Base-by-base conservation (phyloP, 2,329 filamentous ascomycete genomes). In the Alternaria sp. region DNA sequence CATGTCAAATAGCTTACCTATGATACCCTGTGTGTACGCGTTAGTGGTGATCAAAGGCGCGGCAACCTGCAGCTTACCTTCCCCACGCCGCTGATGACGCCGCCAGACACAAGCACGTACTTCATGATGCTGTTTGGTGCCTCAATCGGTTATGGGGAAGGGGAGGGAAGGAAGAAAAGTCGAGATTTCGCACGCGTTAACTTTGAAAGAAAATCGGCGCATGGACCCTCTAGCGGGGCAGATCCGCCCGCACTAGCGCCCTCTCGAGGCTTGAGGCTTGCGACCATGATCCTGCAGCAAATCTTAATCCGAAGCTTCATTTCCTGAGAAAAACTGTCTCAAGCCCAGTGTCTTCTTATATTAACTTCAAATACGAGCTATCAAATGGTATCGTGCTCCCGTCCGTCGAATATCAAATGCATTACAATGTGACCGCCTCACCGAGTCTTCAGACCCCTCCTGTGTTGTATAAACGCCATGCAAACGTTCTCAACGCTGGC, bases 31-130 rank as follows among this genome's bases (percentile, higher is more conserved):
- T 61, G 63, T 64, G 57, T 64, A 62, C 57, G 43, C 32, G 67
- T 75, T 72, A 75, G 74, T 75, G 43, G 62, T 54, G 40, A 59
- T 65, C 57, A 66, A 64, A 64, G 59, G 59, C 51, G 57, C 64
- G 28, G 30, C 59, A 44, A 55, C 57, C 55, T 55, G 60, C 65
- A 40, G 80, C 84, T 83, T 81, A 91, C 77, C 77, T 79, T 79
- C 75, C 77, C 77, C 75, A 79, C 77, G 69, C 77, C 77, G 72
- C 75, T 78, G 68, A 78, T 79, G 59, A 79, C 77, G 67, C 90
- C 91, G 86, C 91, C 91, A 72, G 90, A 92, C 71, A 93, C 90
- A 70, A 93, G 85, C 81, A 93, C 89, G 85, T 93, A 93, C 84
- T 93, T 92, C 91, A 93, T 93, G 76, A 83, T 88, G 59, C 54